A percentile compares a stretch with the other conserved stretches of the same genome.
Evolutionary conservation across 169 alveolate species (phyloP).

Genomic region (Miamiensis avidus): DNA sequence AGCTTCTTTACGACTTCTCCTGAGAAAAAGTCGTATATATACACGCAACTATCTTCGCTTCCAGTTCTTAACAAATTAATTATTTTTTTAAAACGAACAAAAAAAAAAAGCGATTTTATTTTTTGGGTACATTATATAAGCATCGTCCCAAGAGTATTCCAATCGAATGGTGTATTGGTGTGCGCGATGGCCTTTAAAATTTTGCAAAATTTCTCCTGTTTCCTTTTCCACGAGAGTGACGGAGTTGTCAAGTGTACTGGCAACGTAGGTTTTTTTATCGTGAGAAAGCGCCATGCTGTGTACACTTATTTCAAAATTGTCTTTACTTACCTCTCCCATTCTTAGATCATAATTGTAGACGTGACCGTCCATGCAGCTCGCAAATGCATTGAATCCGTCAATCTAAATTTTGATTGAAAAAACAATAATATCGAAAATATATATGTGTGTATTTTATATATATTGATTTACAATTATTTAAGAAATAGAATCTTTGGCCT

Average conservation of each 20-base stretch:
- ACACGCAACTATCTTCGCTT: slow-evolving; percentile 13
- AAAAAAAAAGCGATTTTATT: too few relatives aligned
- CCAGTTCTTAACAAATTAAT: not conserved
- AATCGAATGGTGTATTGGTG: not conserved
- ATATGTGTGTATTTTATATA: not conserved
- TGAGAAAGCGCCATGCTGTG: not conserved
- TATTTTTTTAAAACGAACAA: too few relatives aligned
- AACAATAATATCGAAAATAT: not conserved
- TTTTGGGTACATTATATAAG: not conserved
- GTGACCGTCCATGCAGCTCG: slow-evolving; percentile 9
- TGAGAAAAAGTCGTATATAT: not conserved
- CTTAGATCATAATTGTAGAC: slow-evolving; percentile 15
- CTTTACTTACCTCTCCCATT: slow-evolving; percentile 20
- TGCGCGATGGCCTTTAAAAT: slow-evolving; percentile 3
- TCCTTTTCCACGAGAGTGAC: slow-evolving; percentile 13
- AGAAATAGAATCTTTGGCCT: slow-evolving; percentile 13
- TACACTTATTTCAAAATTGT: slow-evolving; percentile 5
- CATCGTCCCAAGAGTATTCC: slow-evolving; percentile 3
- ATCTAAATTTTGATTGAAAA: not conserved
- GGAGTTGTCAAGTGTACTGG: not conserved
- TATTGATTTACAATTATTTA: not conserved
- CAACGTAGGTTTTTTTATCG: slow-evolving; percentile 24
- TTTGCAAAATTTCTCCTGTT: slow-evolving; percentile 6
- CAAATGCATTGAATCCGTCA: not conserved
- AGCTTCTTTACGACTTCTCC: not conserved